Base-by-base conservation (phyloP, 352 stramenopile genomes). In the Phytophthora boehmeriae region DNA sequence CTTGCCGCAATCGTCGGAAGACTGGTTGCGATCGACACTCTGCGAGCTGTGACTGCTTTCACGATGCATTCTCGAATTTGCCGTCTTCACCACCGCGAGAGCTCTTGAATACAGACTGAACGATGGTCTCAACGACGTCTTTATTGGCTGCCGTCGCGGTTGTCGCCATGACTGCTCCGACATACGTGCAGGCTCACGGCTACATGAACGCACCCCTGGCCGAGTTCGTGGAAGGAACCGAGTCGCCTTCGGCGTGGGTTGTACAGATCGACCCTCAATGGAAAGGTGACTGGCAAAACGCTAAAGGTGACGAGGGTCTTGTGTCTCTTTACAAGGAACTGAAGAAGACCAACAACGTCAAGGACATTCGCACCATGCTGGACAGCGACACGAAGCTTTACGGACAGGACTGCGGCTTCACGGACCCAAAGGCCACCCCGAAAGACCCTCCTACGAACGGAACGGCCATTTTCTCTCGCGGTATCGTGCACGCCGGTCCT, bases 211-310 rank as follows among this genome's bases (percentile, higher is more conserved):
- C 57, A 16, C 66, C 66, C 4, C 27, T 63, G 46, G 49, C 66
- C 14, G 69, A 77, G 51, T 68, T 77, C 36, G 64, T 58, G 44
- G 27, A 66, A 44, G 38, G 38, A 19, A 44, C 38, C 22, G 59
- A 58, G 20, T 64, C 46, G 3, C 61, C 50, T 0, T 75, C 69
- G 3, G 61, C 60, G 22, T 78, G 66, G 66, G 55, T 78, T 20
- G 70, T 73, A 9, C 47, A 73, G 54, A 73, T 75, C 30, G 61
- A 78, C 11, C 68, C 64, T 17, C 63, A 73, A 22, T 77, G 59
- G 63, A 62, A 66, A 10, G 64, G 68, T 1, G 68, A 67, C 45
- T 77, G 68, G 68, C 14, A 67, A 14, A 47, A 48, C 16, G 49
- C 50, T 25, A 53, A 58, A 2, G 51, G 57, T 16, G 65, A 71